Conservation (phyloP, 257 asterid genomes). For the Nicotiana noctiflora region DNA sequence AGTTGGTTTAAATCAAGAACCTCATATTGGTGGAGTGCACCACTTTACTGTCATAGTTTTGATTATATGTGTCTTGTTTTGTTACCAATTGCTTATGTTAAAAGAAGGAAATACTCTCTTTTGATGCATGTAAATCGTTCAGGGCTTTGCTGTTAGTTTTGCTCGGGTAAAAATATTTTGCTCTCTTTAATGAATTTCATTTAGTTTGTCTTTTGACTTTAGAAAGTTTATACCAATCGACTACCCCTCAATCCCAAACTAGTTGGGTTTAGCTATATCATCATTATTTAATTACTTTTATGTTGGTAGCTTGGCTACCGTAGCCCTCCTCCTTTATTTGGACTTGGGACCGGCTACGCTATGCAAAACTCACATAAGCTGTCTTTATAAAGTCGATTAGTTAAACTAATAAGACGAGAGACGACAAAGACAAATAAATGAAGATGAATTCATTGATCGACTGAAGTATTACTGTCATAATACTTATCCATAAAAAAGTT, state of each 20-base stretch:
- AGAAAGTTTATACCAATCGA: no score
- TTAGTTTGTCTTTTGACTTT: no score
- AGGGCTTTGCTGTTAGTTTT: not conserved
- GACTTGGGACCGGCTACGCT: not conserved
- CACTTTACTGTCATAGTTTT: not conserved
- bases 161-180: not conserved
- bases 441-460: not conserved
- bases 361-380: not conserved
- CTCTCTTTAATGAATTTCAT: not conserved
- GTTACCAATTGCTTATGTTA: not conserved
- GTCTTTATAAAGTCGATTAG: not conserved
- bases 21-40: not conserved
- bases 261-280: not conserved
- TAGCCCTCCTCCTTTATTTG: not conserved
- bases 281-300: not conserved
- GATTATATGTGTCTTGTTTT: not conserved
- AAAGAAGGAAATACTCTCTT: not conserved
- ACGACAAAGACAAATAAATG: not conserved
- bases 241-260: constrained; percentile 1
- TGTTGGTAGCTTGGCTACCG: not conserved
- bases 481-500: not conserved
- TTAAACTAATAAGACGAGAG: not conserved
- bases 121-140: not conserved
- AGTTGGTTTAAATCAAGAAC: constrained; percentile 1
- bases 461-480: not conserved